Evolutionary conservation across 75 land plant species (phyloP).

Genomic region (Pinus taeda): DNA sequence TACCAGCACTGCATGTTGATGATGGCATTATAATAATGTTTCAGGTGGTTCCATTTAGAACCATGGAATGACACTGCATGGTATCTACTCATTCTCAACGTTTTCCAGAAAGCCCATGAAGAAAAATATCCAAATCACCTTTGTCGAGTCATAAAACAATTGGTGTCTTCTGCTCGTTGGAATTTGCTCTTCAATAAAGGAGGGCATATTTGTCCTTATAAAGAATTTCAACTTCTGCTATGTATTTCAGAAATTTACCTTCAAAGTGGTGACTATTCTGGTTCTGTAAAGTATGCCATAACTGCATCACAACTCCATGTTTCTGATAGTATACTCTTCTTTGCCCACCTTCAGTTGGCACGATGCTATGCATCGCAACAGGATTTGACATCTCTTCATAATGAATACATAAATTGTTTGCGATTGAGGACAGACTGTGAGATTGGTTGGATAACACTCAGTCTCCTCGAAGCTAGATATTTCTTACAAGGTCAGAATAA

Average conservation of each 20-base stretch:
- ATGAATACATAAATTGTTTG: conserved; percentile 52
- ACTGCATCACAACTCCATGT: conserved; percentile 40
- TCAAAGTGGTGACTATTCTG: conserved; percentile 42
- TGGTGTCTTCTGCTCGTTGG: conserved; percentile 21
- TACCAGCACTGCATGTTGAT: not conserved
- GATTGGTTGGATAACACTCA: conserved; percentile 67
- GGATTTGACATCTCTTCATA: conserved; percentile 22
- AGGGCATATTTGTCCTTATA: conserved; percentile 19
- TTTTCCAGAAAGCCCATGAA: conserved; percentile 55
- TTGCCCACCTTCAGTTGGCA: conserved; percentile 62
- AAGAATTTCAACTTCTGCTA: conserved; percentile 48
- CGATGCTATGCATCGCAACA: conserved; percentile 52
- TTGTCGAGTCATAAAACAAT: conserved; percentile 28
- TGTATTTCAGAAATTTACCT: conserved; percentile 65
- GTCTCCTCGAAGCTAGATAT: conserved; percentile 38
- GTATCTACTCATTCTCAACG: conserved; percentile 56
- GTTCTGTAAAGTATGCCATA: conserved; percentile 44
- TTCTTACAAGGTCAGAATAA: conserved; percentile 10
- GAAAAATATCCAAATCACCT: conserved; percentile 42
- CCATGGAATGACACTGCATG: conserved; percentile 71
- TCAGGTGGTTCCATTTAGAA: conserved; percentile 70
- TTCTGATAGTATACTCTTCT: conserved; percentile 35
- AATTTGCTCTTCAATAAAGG: conserved; percentile 8
- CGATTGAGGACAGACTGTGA: conserved; percentile 41
- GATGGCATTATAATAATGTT: not conserved